These are phyloP conservation scores for Aspergillus saccharolyticus DNA, from an alignment of 495 filamentous ascomycete genomes.

Conservation along the genomic window DNA sequence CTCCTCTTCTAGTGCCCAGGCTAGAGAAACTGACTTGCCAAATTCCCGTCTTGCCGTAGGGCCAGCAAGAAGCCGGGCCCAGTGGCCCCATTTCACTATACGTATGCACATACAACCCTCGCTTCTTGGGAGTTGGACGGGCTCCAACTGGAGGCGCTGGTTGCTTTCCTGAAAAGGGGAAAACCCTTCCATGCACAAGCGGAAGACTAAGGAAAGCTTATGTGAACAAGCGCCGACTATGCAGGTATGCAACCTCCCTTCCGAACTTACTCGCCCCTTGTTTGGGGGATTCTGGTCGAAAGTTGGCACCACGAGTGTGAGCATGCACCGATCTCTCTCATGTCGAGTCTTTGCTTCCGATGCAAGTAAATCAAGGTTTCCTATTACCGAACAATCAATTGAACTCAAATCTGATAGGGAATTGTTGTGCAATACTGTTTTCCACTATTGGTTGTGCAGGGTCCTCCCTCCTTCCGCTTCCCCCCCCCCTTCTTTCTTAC, in stretches of 20 bases:
- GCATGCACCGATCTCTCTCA: constrained; percentile 1
- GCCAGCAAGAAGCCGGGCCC: not conserved
- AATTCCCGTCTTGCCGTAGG: not conserved
- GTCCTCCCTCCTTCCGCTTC: no score
- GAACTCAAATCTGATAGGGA: not conserved
- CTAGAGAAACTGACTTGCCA: not conserved
- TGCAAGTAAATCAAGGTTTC: not conserved
- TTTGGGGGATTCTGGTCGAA: not conserved
- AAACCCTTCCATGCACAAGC: not conserved
- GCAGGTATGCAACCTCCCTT: not conserved
- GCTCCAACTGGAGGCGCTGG: no score
- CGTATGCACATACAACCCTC: not conserved
- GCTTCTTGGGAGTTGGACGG: not conserved
- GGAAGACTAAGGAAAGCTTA: constrained; percentile 1
- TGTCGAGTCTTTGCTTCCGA: not conserved
- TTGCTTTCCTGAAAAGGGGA: not conserved
- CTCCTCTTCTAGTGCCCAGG: not conserved
- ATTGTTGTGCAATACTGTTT: not conserved
- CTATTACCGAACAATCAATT: not conserved
- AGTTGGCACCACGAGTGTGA: not conserved
- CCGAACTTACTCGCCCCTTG: not conserved
- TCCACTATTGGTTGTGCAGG: not conserved
- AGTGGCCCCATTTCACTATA: no score
- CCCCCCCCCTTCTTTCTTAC: not conserved
- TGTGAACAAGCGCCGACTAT: not conserved